Conservation (phyloP, 148 eudicot species). For the Cornus florida region DNA sequence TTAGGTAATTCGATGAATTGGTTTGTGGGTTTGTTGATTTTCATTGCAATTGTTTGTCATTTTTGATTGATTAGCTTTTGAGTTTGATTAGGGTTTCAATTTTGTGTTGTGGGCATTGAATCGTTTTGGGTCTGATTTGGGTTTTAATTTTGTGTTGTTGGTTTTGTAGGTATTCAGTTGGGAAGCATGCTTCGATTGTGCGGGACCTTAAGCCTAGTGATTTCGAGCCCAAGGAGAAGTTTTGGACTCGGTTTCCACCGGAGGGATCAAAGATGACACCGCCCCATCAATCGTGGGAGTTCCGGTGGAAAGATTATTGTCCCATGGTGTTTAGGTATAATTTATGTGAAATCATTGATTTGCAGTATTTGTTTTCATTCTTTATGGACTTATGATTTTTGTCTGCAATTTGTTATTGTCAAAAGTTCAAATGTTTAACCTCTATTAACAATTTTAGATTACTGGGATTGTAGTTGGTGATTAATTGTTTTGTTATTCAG, state of each 20-base stretch:
- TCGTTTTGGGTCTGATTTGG: neutral
- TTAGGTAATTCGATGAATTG: conserved; percentile 42
- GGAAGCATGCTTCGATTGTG: conserved; percentile 57
- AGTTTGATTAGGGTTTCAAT: neutral
- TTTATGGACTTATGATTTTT: neutral
- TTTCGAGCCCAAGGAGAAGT: conserved; percentile 79
- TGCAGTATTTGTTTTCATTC: too few relatives aligned
- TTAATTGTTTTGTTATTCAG: conserved; percentile 29
- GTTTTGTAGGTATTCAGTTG: conserved; percentile 57
- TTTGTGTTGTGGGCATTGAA: neutral
- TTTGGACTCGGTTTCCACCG: conserved; percentile 77
- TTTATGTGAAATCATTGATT: neutral
- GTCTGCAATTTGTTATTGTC: neutral
- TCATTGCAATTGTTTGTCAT: neutral
- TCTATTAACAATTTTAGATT: neutral
- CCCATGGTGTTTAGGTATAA: conserved; percentile 76
- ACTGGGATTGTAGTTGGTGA: conserved; percentile 1
- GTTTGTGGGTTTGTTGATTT: neutral
- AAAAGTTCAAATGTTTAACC: neutral
- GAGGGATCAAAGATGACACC: conserved; percentile 78
- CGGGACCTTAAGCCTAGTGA: conserved; percentile 57
- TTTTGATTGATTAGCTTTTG: neutral
- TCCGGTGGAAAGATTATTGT: conserved; percentile 88
- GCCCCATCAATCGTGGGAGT: conserved; percentile 69
- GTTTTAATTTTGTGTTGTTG: neutral